These are phyloP conservation scores for Tetrastigma voinierianum DNA, from an alignment of 164 flowering plant species.

Conservation along the genomic window DNA sequence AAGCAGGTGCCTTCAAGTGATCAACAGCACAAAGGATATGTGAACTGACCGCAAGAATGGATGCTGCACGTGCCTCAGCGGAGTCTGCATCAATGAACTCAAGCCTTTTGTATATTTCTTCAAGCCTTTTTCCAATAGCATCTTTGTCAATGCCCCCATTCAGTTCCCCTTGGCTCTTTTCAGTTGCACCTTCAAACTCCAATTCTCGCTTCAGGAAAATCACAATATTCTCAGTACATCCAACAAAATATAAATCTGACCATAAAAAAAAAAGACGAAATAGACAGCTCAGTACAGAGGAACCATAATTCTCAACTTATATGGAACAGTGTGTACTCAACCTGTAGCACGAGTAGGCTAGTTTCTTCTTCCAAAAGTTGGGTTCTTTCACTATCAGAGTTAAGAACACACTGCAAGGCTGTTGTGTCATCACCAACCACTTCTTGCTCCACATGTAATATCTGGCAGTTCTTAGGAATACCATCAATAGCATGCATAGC, in stretches of 20 bases:
- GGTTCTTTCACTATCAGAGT: conserved; percentile 78
- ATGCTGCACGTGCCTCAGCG: conserved; percentile 94
- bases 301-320: background rate
- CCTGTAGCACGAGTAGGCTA: conserved; percentile 71
- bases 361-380: conserved; percentile 92
- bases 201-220: conserved; percentile 55
- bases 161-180: conserved; percentile 33
- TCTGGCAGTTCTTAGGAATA: conserved; percentile 89
- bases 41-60: conserved; percentile 90
- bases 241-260: background rate
- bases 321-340: conserved; percentile 18
- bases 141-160: conserved; percentile 52
- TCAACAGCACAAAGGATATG: background rate
- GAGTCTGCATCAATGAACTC: conserved; percentile 89
- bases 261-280: background rate
- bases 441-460: conserved; percentile 98
- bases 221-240: conserved; percentile 13
- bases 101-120: conserved; percentile 86
- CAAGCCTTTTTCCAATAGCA: conserved; percentile 60
- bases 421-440: conserved; percentile 87
- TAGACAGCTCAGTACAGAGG: background rate
- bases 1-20: background rate
- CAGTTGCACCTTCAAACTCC: conserved; percentile 50
- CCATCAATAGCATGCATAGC: conserved; percentile 99
- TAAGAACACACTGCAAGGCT: conserved; percentile 95